A percentile compares a stretch with the other conserved stretches of the same genome.
These are phyloP conservation scores for Ustilago bromivora DNA, from an alignment of 1,284 basidiomycete species.

Conservation along the genomic window DNA sequence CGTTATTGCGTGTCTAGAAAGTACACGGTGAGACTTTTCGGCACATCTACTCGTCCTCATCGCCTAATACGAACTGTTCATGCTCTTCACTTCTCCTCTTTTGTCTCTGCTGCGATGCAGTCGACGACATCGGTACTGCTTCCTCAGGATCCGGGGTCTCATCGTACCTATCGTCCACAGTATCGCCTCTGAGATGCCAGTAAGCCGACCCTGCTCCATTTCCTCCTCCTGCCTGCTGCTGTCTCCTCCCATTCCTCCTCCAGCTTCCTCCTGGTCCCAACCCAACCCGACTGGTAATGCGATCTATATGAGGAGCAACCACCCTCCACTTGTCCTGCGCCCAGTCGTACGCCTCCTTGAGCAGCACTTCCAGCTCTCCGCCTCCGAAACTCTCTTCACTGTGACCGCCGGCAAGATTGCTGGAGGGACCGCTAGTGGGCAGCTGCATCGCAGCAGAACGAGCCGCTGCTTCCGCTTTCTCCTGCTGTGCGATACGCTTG, in stretches of 20 bases:
- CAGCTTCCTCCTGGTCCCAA: neutral
- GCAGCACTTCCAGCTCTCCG: constrained; percentile 54
- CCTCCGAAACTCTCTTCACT: constrained; percentile 27
- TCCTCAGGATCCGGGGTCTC: constrained; percentile 5
- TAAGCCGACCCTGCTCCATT: constrained; percentile 11
- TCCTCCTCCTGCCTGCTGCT: constrained; percentile 1
- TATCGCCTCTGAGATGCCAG: constrained; percentile 18
- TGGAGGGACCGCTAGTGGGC: neutral
- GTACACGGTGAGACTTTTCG: neutral
- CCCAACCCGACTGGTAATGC: neutral
- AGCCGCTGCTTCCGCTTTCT: constrained; percentile 49
- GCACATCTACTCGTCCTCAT: constrained; percentile 21
- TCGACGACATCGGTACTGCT: neutral
- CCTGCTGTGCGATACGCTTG: constrained; percentile 61
- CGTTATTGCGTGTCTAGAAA: neutral
- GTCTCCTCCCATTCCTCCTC: neutral
- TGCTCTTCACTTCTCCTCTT: constrained; percentile 16
- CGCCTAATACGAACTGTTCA: constrained; percentile 53
- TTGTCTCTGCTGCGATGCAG: constrained; percentile 6
- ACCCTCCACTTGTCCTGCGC: constrained; percentile 17
- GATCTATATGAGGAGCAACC: constrained; percentile 18
- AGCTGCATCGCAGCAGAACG: constrained; percentile 18
- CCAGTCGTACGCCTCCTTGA: constrained; percentile 55
- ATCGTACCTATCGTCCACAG: constrained; percentile 10
- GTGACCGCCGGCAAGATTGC: neutral